Evolutionary conservation across 257 asterid genomes (phyloP).

Genomic region (Orobanche coerulescens): DNA sequence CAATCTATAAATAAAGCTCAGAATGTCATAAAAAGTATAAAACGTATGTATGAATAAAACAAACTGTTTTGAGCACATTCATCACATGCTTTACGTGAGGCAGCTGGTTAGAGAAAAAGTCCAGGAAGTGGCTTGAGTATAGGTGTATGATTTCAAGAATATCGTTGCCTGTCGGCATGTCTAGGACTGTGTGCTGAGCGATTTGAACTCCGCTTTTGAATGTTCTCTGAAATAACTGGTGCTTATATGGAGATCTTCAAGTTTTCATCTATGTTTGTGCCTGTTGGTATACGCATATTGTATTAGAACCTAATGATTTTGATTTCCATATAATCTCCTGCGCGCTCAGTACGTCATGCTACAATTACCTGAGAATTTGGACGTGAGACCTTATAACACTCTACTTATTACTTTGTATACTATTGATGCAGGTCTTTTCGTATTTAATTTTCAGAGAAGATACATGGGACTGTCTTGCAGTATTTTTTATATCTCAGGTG

Average conservation of each 20-base stretch:
- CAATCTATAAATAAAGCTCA: too few relatives aligned
- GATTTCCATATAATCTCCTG: neutral
- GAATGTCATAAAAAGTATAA: too few relatives aligned
- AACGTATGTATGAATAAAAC: too few relatives aligned
- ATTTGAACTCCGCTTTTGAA: neutral
- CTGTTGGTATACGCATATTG: neutral
- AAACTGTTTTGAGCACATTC: neutral
- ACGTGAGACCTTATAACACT: neutral
- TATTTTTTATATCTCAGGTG: constrained; percentile 68
- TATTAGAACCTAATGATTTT: constrained; percentile 5
- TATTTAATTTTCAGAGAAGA: constrained; percentile 45
- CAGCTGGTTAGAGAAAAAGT: neutral
- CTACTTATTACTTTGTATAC: constrained; percentile 16
- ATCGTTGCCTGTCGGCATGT: neutral
- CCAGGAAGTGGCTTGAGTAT: constrained; percentile 17
- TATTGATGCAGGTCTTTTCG: constrained; percentile 60
- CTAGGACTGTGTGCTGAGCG: neutral
- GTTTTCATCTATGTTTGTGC: neutral
- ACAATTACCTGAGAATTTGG: neutral
- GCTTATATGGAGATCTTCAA: constrained; percentile 5
- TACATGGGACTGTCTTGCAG: constrained; percentile 61
- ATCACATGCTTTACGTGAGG: neutral
- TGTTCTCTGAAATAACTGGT: constrained; percentile 4
- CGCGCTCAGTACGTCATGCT: too few relatives aligned
- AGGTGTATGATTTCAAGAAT: neutral